Conservation (phyloP, 2,329 filamentous ascomycete species). For the Sordariomycetes sp. region DNA sequence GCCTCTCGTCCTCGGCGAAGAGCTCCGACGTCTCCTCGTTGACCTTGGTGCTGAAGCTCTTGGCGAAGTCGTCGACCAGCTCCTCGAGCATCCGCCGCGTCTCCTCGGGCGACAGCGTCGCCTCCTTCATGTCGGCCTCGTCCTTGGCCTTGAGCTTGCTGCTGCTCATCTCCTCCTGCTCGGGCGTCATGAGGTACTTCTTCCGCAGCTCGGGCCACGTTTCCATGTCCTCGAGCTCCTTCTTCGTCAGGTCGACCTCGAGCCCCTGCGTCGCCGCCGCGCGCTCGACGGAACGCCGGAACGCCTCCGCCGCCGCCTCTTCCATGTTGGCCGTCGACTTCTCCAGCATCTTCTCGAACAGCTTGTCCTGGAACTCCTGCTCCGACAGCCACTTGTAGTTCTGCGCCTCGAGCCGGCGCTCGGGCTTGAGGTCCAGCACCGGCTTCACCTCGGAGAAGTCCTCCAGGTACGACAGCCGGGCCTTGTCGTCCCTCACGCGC, state of each 20-base stretch:
- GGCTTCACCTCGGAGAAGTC: conserved; percentile 70
- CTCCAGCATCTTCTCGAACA: conserved; percentile 21
- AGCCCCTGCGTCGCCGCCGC: conserved; percentile 26
- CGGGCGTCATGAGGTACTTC: conserved; percentile 7
- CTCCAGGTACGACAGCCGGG: conserved; percentile 64
- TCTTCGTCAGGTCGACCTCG: conserved; percentile 34
- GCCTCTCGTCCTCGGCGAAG: conserved; percentile 14
- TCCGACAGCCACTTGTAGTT: conserved; percentile 44
- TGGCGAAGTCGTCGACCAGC: conserved; percentile 6
- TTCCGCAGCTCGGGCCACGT: conserved; percentile 18
- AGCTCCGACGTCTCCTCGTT: conserved; percentile 11
- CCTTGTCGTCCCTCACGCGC: conserved; percentile 56
- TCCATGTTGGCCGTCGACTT: conserved; percentile 39
- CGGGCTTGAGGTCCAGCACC: conserved; percentile 57
- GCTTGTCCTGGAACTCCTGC: conserved; percentile 35
- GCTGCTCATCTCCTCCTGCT: conserved; percentile 9
- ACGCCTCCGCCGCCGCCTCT: conserved; percentile 24
- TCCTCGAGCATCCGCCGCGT: conserved; percentile 8
- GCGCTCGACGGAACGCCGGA: conserved; percentile 25
- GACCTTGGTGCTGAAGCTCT: neutral
- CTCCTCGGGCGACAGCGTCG: conserved; percentile 9
- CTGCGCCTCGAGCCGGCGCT: conserved; percentile 31
- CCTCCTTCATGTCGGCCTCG: conserved; percentile 16
- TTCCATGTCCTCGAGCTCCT: conserved; percentile 20
- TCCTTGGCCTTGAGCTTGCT: conserved; percentile 16